Evolutionary conservation across 345 rosid genomes (phyloP).

Genomic region (Linum tenue): DNA sequence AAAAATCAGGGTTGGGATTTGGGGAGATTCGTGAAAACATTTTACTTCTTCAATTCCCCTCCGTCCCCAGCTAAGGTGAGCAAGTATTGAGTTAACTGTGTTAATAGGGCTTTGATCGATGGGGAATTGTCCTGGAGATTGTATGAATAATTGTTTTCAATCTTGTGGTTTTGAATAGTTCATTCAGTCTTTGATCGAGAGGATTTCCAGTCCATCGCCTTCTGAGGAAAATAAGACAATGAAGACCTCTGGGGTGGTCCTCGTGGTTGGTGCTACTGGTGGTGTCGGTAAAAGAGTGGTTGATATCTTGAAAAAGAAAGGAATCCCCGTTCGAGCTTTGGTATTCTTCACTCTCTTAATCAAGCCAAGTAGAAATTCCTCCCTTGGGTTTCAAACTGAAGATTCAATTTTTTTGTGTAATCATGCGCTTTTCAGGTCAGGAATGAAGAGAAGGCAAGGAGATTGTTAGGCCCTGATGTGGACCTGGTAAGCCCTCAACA

Average conservation of each 20-base stretch:
- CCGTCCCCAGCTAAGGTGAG: conserved; percentile 80
- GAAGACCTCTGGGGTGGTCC: conserved; percentile 49
- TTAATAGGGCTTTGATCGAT: background rate
- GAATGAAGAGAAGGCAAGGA: conserved; percentile 82
- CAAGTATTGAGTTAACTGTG: background rate
- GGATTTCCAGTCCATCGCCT: conserved; percentile 42
- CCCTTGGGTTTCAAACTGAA: background rate
- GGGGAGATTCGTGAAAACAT: conserved; percentile 74
- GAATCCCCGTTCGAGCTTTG: conserved; percentile 65
- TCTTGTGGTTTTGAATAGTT: conserved; percentile 32
- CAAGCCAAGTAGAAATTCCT: background rate
- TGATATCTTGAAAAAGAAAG: conserved; percentile 50
- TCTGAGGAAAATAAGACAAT: conserved; percentile 32
- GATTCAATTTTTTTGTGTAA: background rate
- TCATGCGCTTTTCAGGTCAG: conserved; percentile 52
- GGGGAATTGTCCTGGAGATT: background rate
- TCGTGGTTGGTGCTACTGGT: conserved; percentile 93
- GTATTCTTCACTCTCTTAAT: conserved; percentile 26
- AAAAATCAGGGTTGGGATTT: conserved; percentile 72
- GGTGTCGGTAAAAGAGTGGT: conserved; percentile 92
- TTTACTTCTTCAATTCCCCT: conserved; percentile 74
- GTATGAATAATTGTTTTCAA: background rate
- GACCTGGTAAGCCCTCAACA: conserved; percentile 91
- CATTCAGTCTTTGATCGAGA: conserved; percentile 51
- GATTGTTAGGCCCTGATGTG: conserved; percentile 63